A percentile compares a stretch with the other conserved stretches of the same genome.
Evolutionary conservation across 164 flowering plant genomes (phyloP).

Genomic region (Kalanchoe fedtschenkoi): DNA sequence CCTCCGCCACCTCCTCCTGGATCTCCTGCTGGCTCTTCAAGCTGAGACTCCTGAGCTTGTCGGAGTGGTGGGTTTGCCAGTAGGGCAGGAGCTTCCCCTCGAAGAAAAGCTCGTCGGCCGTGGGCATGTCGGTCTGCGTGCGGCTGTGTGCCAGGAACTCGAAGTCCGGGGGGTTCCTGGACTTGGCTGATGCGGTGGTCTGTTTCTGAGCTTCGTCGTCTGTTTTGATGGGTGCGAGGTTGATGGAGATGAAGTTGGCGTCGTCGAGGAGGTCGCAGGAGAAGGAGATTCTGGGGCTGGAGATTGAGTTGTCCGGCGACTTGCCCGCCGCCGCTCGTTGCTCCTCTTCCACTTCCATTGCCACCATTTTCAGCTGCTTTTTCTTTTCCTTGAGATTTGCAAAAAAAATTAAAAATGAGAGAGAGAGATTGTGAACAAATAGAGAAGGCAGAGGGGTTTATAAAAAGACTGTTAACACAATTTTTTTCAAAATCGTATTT

Average conservation of each 20-base stretch:
- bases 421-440: neutral
- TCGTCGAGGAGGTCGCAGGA: slow-evolving; percentile 60
- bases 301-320: slow-evolving; percentile 13
- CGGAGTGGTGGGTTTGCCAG: slow-evolving; percentile 49
- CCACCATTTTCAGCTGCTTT: neutral
- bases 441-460: neutral
- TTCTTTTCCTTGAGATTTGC: neutral
- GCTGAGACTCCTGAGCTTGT: slow-evolving; percentile 27
- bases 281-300: slow-evolving; percentile 77
- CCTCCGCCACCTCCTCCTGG: slow-evolving; percentile 24
- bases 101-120: slow-evolving; percentile 45
- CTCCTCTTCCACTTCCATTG: neutral
- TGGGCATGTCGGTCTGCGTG: neutral
- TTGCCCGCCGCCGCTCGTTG: neutral
- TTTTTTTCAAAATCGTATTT: too few species aligned
- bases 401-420: neutral
- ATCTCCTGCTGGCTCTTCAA: slow-evolving; percentile 12
- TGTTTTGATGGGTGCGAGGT: slow-evolving; percentile 17
- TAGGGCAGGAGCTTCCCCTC: slow-evolving; percentile 82
- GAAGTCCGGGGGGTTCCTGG: slow-evolving; percentile 44
- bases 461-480: neutral
- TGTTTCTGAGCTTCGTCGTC: slow-evolving; percentile 13
- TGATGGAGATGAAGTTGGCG: slow-evolving; percentile 44
- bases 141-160: slow-evolving; percentile 56
- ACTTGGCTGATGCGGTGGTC: slow-evolving; percentile 11